phyloP scores from a whole-genome alignment of 2,329 filamentous ascomycete species.

The Diplodia intermedia region DNA sequence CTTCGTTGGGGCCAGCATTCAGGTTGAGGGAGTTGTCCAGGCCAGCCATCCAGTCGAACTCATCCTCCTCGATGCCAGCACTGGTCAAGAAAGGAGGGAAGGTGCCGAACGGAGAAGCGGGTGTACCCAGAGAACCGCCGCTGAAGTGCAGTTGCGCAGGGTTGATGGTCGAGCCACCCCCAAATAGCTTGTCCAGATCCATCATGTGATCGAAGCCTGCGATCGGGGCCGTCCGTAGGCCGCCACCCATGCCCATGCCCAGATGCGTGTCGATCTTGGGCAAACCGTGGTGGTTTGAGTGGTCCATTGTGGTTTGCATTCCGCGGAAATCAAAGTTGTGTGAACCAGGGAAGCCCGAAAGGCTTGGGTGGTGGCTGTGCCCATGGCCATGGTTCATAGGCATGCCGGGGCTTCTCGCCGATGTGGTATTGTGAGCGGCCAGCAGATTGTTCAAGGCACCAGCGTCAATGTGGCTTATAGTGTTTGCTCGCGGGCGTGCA shows the following conservation, averaged over 20 bases:
- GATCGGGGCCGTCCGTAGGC: conserved; percentile 76
- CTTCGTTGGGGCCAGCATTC: conserved; percentile 69
- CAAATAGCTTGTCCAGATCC: conserved; percentile 75
- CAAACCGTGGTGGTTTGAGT: conserved; percentile 69
- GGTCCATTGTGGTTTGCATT: conserved; percentile 67
- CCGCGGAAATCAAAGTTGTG: conserved; percentile 71
- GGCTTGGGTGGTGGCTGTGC: conserved; percentile 75
- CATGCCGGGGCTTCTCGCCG: conserved; percentile 54
- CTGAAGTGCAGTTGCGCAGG: conserved; percentile 80
- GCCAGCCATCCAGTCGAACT: conserved; percentile 83
- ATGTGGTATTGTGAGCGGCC: conserved; percentile 61
- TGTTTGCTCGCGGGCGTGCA: conserved; percentile 85
- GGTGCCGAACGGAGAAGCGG: conserved; percentile 56
- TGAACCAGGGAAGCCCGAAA: conserved; percentile 67
- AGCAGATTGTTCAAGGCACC: conserved; percentile 73
- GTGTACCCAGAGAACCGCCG: conserved; percentile 73
- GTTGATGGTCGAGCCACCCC: conserved; percentile 67
- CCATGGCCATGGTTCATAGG: conserved; percentile 48
- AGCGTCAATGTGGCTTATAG: conserved; percentile 90
- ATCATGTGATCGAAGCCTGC: conserved; percentile 71
- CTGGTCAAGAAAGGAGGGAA: conserved; percentile 63
- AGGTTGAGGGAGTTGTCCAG: conserved; percentile 75
- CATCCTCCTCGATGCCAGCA: conserved; percentile 73
- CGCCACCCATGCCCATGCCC: conserved; percentile 68
- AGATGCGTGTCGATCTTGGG: conserved; percentile 85